A percentile compares a stretch with the other conserved stretches of the same genome.
Conservation (phyloP, 78 protist species). For the Dictyostelium firmibasis region DNA sequence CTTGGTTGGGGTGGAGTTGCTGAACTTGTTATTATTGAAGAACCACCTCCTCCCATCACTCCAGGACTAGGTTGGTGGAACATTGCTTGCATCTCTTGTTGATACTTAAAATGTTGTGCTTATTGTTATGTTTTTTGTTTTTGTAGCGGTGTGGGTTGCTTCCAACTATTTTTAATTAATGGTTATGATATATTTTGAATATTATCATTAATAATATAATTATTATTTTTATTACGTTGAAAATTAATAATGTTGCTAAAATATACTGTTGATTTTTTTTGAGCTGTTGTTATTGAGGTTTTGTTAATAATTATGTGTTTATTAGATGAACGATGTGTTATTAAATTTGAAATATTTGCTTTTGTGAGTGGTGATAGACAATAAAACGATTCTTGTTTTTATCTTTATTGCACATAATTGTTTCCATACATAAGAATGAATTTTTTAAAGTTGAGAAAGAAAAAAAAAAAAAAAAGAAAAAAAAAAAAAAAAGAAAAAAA, state of each 20-base stretch:
- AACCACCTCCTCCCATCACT: not conserved
- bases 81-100: not conserved
- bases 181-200: slow-evolving; percentile 4
- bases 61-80: not conserved
- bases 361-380: not conserved
- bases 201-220: not conserved
- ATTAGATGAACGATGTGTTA: not conserved
- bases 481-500: too few relatives aligned
- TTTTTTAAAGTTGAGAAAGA: too few relatives aligned
- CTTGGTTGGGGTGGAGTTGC: not conserved
- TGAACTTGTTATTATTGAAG: not conserved
- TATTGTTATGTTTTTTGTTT: not conserved
- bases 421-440: not conserved
- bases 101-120: not conserved
- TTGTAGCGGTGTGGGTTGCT: not conserved
- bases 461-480: too few relatives aligned
- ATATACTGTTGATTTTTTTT: too few relatives aligned
- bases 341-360: not conserved
- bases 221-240: not conserved
- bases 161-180: not conserved
- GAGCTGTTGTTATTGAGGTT: not conserved
- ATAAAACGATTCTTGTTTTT: not conserved
- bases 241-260: not conserved
- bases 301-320: not conserved
- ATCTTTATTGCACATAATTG: not conserved